Base-by-base conservation (phyloP, 164 flowering plant genomes). In the Vitis rotundifolia region DNA sequence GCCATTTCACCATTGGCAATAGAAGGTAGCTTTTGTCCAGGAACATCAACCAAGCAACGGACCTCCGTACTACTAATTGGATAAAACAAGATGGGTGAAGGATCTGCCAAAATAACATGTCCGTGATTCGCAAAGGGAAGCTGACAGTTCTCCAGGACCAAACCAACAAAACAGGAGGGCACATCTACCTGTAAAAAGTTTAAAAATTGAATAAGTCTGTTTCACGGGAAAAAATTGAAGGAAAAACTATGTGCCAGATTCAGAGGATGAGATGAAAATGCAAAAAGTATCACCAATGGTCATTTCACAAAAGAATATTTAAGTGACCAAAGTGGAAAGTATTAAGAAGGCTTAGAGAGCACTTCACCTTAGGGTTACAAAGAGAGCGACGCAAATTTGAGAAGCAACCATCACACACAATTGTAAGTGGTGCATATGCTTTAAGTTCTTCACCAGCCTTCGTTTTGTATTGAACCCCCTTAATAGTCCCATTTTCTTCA, bases 121-220 rank as follows among this genome's bases (percentile, higher is more conserved):
- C 86, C 88, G 66, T 85, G 85, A 76, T 85, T 81, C 49, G 74
- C 64, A 73, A 57, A 81, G 14, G 89, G 89, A 60, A 85, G 83
- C 50, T 85, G 50, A 60, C 87, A 83, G 66, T 83, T 79, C 73
- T 83, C 87, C 67, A 85, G 53, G 63, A 85, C 70, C 78, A 83
- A 64, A 14, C 89, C 89, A 12, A 85, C 89, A 68, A 85, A 83
- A 64, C 76, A 77, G n/a, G 87, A 85, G 37, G 89, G 84, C n/a
- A 78, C 82, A 31, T 81, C 83, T 11, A 85, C 85, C 88, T 85
- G 77, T 55, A 50, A 54, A 73, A 55, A 18, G 49, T 50, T 37
- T 29, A 69, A 57, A 26, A 44, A 13, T 8, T 44, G 16, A 56
- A 16, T 15, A 14, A 11, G 18, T 15, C 28, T 22, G 26, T 59